Base-by-base conservation (phyloP, 495 filamentous ascomycete genomes). In the Penicillium waksmanii region DNA sequence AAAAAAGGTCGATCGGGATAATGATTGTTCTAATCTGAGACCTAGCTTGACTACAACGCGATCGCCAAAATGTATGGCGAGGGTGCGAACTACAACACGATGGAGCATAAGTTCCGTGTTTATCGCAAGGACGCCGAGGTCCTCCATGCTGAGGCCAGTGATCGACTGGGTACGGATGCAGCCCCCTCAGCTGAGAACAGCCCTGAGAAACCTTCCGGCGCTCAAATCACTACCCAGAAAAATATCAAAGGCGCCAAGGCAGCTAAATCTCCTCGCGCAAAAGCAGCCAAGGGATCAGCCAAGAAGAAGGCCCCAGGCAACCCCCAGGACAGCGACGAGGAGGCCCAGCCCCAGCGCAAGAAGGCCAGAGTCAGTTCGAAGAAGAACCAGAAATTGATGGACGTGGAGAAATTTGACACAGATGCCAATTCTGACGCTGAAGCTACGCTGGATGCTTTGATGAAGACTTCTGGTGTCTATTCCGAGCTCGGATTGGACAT, bases 61-160 rank as follows among this genome's bases (percentile, higher is more conserved):
- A 50, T 60, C 36, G 51, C 58, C 21, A 48, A 5, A 5, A 21
- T 57, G 11, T 62, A 44, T 35, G 59, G 59, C 18, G 33, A 51
- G 6, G 54, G 59, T 11, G 59, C 59, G 1, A 62, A 38, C 9
- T 49, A 53, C 59, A 50, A 51, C 25, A 19, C 54, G 0, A 38
- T 62, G 6, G 47, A 57, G 35, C 42, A 56, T 17, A 55, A 62
- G 25, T 36, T 62, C 7, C 47, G 35, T 19, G 43, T 10, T 21
- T 52, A 13, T 35, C 59, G 59, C 25, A 46, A 49, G 31, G 17
- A 43, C 5, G 51, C 58, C 25, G 53, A 60, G 18, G 34, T n/a
- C 7, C 50, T 60, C 10, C 12, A n/a, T 0, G 52, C 10, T 2
- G 58, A 61, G 17, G 33, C 33, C n/a, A 38, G 36, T 38, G 9